Evolutionary conservation across 495 filamentous ascomycete species (phyloP), one percentile per base, ranked within the genome.

Genomic region (Hyaloscypha finlandica): DNA sequence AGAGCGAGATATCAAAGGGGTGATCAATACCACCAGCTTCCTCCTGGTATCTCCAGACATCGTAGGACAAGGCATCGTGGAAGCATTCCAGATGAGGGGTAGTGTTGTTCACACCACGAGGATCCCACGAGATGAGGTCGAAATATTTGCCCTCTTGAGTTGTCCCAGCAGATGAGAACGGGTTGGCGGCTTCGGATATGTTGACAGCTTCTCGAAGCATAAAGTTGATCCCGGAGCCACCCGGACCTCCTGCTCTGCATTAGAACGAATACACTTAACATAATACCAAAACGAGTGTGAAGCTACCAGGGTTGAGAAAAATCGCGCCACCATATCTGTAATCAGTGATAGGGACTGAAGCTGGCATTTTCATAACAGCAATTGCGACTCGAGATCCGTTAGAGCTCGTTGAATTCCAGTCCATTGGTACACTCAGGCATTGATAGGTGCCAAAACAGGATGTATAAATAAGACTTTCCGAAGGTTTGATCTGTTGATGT

Each of bases 121-220:
- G 84, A 68, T 87, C 84, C 73, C 80, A 86, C 19, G 81, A 78
- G 31, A 86, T 71, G 45, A 86, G 77, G 60, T 84, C 81, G 55
- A 78, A 81, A 64, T 74, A 73, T 35, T 77, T 70, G 14, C 31
- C 58, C 33, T 60, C 39, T 22, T 31, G 2, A 32, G 9, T 6
- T 6, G 8, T 39, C 37, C 39, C 19, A 31, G 45, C 22, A 37
- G 67, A 67, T 48, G 67, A 70, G 25, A 67, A 67, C 0, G 64
- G 59, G 30, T 80, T 77, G 33, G 78, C 39, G 9, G 78, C 67
- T 42, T 51, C 77, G 75, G 14, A 79, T 57, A 45, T 58, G 11
- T 16, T 25, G 14, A 19, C 69, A 75, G n/a, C 32, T 29, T 12
- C 3, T 22, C 20, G 73, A 63, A 20, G 65, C 52, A 14, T 71